phyloP scores from a whole-genome alignment of 129 eudicot species.

The Pseudognaphalium luteoalbum region DNA sequence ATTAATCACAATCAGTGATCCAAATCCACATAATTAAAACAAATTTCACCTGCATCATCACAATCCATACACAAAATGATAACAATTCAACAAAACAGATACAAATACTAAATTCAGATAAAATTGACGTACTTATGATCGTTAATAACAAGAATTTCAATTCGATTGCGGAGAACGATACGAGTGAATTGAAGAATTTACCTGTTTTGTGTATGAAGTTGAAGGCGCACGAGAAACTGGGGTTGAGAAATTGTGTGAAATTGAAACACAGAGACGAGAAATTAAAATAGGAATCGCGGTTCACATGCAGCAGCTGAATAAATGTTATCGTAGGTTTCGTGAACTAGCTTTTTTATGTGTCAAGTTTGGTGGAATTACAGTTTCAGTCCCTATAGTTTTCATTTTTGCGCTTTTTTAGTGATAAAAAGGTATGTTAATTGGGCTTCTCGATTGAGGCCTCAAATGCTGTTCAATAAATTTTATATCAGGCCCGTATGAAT shows the following conservation, averaged over 20 bases:
- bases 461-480: too few species aligned
- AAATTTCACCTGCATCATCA: not conserved
- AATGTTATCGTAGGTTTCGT: constrained; percentile 6
- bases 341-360: constrained; percentile 3
- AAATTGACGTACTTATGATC: not conserved
- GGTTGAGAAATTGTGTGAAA: constrained; percentile 14
- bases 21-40: not conserved
- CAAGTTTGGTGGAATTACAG: not conserved
- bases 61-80: not conserved
- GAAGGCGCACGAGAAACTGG: constrained; percentile 21
- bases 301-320: constrained; percentile 23
- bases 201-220: constrained; percentile 27
- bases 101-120: not conserved
- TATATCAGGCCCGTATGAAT: too few species aligned
- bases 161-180: not conserved
- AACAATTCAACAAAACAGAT: not conserved
- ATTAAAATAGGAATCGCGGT: not conserved
- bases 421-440: not conserved
- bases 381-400: constrained; percentile 21
- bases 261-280: not conserved
- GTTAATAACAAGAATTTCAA: too few species aligned
- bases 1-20: not conserved
- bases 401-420: too few species aligned
- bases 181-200: constrained; percentile 11
- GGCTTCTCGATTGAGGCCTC: not conserved